A percentile compares a stretch with the other conserved stretches of the same genome.
Evolutionary conservation across 371 early-diverging fungal genomes (phyloP).

Genomic region (Encephalitozoon hellem): DNA sequence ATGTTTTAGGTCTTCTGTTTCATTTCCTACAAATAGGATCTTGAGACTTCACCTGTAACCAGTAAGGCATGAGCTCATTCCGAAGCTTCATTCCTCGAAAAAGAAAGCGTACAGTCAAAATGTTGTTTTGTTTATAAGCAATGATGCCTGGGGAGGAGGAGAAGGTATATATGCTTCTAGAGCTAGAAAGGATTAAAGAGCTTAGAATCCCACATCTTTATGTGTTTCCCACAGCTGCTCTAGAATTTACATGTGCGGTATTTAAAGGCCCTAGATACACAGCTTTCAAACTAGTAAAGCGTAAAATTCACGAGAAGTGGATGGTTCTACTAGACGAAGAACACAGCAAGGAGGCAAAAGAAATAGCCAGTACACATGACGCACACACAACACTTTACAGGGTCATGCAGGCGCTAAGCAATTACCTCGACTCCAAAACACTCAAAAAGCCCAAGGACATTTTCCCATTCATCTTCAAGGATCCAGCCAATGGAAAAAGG

Average conservation of each 20-base stretch:
- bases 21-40: slow-evolving; percentile 10
- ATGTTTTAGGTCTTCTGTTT: slow-evolving; percentile 3
- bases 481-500: background rate
- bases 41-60: background rate
- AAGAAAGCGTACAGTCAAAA: background rate
- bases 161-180: background rate
- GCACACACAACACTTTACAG: background rate
- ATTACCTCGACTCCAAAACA: too few species aligned
- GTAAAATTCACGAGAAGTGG: background rate
- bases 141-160: background rate
- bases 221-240: background rate
- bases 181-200: background rate
- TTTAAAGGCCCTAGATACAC: background rate
- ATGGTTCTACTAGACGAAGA: background rate
- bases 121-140: background rate
- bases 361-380: background rate
- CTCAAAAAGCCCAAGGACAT: background rate
- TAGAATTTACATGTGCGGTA: background rate
- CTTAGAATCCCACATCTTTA: background rate
- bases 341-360: too few species aligned
- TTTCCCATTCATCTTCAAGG: background rate
- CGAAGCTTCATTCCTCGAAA: background rate
- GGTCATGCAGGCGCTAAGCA: background rate
- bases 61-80: background rate
- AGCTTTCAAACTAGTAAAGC: background rate